Base-by-base conservation (phyloP, 768 basidiomycete genomes). In the Tylopilus plumbeoviolaceoides region DNA sequence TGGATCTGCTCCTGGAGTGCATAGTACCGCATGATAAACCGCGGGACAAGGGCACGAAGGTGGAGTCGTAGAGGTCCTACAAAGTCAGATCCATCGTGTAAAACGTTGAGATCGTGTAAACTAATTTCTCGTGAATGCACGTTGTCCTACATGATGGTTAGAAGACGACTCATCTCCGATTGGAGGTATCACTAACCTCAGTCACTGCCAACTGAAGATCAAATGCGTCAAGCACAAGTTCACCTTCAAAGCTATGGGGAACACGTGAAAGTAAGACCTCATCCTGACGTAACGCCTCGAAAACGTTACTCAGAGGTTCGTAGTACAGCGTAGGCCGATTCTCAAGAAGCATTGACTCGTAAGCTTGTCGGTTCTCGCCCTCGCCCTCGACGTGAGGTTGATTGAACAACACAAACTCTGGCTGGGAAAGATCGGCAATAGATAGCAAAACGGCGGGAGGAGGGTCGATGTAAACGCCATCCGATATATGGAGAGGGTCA, bases 251-350 rank as follows among this genome's bases (percentile, higher is more conserved):
- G 43, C 82, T 65, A 30, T 79, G 75, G 28, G 76, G 70, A 7
- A 81, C 58, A 15, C 70, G 67, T 44, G 73, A 70, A 28, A 88
- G 62, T 50, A 72, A 64, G 25, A 46, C 63, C 44, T 80, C 77
- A 51, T 89, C 85, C 61, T 79, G 76, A 28, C 87, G 84, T 40
- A 91, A 70, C 51, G 84, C 85, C 50, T 84, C 84, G 60, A 91
- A 90, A 18, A 90, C 79, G 51, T 70, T 74, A 40, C 78, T 79
- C 43, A 91, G 63, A 27, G 88, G 83, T 64, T 90, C 88, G 59
- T 90, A 91, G 66, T 88, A 91, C 7, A 91, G 72, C 5, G 82
- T 86, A 3, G 88, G 87, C 17, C 72, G 76, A 52, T 81, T 72
- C 43, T 81, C 77, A 53, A 91, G 75, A 44, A 91, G 70, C 7